A percentile compares a stretch with the other conserved stretches of the same genome.
Evolutionary conservation across 1,284 basidiomycete genomes (phyloP).

Genomic region (Rugosomyces carneus): DNA sequence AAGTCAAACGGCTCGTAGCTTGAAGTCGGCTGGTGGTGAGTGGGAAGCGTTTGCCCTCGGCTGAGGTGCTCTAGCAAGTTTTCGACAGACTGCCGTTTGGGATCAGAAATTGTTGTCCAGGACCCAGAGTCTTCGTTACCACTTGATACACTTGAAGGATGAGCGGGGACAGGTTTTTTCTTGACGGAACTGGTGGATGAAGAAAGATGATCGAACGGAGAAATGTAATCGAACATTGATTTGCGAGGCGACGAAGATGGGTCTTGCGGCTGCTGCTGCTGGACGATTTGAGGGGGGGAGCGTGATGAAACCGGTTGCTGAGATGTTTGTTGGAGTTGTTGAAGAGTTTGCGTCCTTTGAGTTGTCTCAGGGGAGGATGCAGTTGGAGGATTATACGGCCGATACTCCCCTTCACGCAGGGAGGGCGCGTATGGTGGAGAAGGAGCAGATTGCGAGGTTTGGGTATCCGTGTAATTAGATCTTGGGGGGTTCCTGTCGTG

Average conservation of each 20-base stretch:
- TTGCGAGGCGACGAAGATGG: constrained; percentile 64
- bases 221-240: constrained; percentile 78
- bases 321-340: constrained; percentile 30
- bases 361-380: constrained; percentile 29
- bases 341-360: constrained; percentile 28
- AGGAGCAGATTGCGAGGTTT: constrained; percentile 34
- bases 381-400: constrained; percentile 37
- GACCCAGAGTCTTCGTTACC: constrained; percentile 51
- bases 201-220: constrained; percentile 72
- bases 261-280: constrained; percentile 24
- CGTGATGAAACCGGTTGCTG: constrained; percentile 13
- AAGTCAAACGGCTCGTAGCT: constrained; percentile 46
- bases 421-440: constrained; percentile 43
- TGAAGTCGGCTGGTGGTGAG: constrained; percentile 30
- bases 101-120: constrained; percentile 48
- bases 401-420: constrained; percentile 37
- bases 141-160: constrained; percentile 35
- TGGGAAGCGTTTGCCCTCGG: constrained; percentile 41
- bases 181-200: constrained; percentile 39
- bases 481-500: constrained; percentile 42
- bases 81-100: constrained; percentile 73
- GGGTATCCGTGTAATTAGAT: constrained; percentile 50
- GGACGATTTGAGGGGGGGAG: constrained; percentile 20
- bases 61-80: constrained; percentile 69
- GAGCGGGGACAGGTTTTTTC: constrained; percentile 55